Percentiles rank a stretch among this genome's conserved stretches.
Evolutionary conservation across 306 rosid genomes (phyloP).

Genomic region (Albizia julibrissin): DNA sequence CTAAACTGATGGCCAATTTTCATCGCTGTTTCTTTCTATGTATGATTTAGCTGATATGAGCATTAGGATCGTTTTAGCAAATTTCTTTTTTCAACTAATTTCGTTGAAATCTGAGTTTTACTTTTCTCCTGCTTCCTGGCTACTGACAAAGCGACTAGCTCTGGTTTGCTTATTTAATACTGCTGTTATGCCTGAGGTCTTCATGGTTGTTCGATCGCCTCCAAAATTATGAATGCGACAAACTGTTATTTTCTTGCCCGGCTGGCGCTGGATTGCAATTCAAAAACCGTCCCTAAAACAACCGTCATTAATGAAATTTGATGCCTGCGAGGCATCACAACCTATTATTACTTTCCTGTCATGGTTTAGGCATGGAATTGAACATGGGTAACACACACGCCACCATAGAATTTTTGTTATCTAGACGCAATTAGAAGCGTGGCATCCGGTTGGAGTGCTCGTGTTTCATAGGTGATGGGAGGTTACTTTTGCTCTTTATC

Average conservation of each 20-base stretch:
- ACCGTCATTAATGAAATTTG: neutral
- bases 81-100: neutral
- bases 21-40: neutral
- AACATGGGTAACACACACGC: neutral
- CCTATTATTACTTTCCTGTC: neutral
- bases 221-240: neutral
- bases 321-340: neutral
- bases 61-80: neutral
- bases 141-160: neutral
- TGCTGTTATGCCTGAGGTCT: neutral
- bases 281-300: neutral
- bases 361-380: neutral
- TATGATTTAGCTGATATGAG: neutral
- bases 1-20: constrained; percentile 9
- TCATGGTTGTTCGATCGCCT: neutral
- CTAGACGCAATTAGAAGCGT: neutral
- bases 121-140: neutral
- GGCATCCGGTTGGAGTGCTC: neutral
- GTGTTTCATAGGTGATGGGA: neutral
- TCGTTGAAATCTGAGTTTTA: neutral
- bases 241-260: constrained; percentile 6
- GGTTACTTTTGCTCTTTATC: constrained; percentile 17
- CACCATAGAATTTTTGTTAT: neutral
- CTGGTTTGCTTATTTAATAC: neutral
- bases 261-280: neutral